These are phyloP conservation scores for Penicillium sp. DNA, from an alignment of 2,329 filamentous ascomycete species.

Conservation along the genomic window DNA sequence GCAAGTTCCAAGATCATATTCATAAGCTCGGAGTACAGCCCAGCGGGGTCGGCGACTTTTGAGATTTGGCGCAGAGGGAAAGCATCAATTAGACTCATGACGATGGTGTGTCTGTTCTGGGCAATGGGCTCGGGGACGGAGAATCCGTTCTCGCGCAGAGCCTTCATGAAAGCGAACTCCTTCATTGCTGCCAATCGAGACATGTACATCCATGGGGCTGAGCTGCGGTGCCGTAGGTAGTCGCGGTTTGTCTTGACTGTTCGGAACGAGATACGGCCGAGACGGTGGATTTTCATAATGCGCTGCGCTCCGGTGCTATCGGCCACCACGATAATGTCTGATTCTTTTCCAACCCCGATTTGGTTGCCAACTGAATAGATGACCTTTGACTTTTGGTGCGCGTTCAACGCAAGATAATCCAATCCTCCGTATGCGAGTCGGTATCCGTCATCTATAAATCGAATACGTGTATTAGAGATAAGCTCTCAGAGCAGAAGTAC, in stretches of 20 bases:
- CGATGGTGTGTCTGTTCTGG: constrained; percentile 87
- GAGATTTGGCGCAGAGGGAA: constrained; percentile 85
- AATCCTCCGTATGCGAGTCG: constrained; percentile 91
- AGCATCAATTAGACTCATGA: constrained; percentile 89
- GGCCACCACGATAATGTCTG: constrained; percentile 90
- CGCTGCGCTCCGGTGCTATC: constrained; percentile 65
- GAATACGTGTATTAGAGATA: constrained; percentile 4
- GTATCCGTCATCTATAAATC: constrained; percentile 68
- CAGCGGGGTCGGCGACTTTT: constrained; percentile 69
- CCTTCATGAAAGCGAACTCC: constrained; percentile 90
- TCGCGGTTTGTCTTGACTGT: constrained; percentile 93
- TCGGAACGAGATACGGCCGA: constrained; percentile 92
- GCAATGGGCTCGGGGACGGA: constrained; percentile 78
- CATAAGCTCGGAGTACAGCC: constrained; percentile 86
- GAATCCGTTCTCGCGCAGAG: constrained; percentile 72
- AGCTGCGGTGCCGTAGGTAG: constrained; percentile 73
- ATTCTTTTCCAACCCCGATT: constrained; percentile 94
- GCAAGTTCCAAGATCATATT: constrained; percentile 75
- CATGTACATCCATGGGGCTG: constrained; percentile 96
- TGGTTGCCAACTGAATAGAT: constrained; percentile 90
- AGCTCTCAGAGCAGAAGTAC: background rate
- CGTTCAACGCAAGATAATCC: constrained; percentile 92
- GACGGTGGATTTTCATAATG: constrained; percentile 88
- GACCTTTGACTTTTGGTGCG: constrained; percentile 67
- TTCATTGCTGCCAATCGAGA: constrained; percentile 85